Base-by-base conservation (phyloP, 2,329 filamentous ascomycete genomes). In the Sclerotinia spermophila region DNA sequence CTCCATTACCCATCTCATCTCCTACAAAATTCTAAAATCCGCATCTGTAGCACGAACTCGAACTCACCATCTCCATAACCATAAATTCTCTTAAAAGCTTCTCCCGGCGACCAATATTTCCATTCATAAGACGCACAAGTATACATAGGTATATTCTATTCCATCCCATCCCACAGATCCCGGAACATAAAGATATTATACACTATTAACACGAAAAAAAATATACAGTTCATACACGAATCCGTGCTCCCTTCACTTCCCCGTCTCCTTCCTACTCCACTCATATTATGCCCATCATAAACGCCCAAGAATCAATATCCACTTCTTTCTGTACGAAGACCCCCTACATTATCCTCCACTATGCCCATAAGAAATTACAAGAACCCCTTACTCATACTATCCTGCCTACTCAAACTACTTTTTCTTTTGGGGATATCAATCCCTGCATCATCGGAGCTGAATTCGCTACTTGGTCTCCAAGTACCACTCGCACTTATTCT, bases 301-400 rank as follows among this genome's bases (percentile, higher is more conserved):
- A 56, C 65, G 55, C 55, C 65, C 27, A 30, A 17, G 24, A 53
- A 27, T 30, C 19, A 40, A 42, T 30, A 27, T 13, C 33, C n/a
- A 30, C 5, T 48, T 30, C 2, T 24, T 53, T 66, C 62, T 66
- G 45, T 51, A 38, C 45, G n/a, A 42, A 30, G 33, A 27, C 30
- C 7, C 30, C 15, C 60, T 27, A 7, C 35, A 53, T 48, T 8
- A 44, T 35, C 30, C 6, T 38, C 19, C 35, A 24, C 27, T 10
- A 13, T 53, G 21, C 15, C n/a, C 45, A 48, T n/a, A n/a, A 11
- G 21, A 45, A 35, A 40, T 77, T 67, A 93, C 80, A 93, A 82
- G 78, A 94, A 93, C n/a, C 91, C 91, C 81, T 94, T 93, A 60
- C 89, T 93, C 80, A 92, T 83, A 80, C 91, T 93, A 70, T 87